Percentiles rank a stretch among this genome's conserved stretches.
phyloP scores from a whole-genome alignment of 345 rosid species.

The Geranium rotundifolium region DNA sequence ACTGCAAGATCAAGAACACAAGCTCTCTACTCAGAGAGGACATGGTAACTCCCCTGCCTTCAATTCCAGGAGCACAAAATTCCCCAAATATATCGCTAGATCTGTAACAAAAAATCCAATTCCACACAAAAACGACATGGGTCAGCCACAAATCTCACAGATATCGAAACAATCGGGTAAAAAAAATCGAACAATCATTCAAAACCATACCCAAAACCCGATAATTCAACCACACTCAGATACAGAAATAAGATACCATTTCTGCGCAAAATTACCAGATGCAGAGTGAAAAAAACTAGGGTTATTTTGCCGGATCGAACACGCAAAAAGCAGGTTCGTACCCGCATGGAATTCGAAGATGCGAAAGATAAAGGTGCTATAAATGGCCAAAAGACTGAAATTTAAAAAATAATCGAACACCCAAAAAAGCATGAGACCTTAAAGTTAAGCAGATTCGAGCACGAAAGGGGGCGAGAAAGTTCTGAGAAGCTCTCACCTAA shows the following conservation, averaged over 20 bases:
- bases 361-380: slow-evolving; percentile 15
- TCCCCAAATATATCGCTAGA: slow-evolving; percentile 36
- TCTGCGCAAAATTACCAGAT: slow-evolving; percentile 6
- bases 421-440: slow-evolving; percentile 1
- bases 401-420: slow-evolving; percentile 6
- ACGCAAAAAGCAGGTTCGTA: slow-evolving; percentile 30
- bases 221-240: slow-evolving; percentile 25
- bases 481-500: slow-evolving; percentile 29
- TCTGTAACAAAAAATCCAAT: slow-evolving; percentile 27
- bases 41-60: slow-evolving; percentile 42
- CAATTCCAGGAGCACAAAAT: slow-evolving; percentile 17
- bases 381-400: slow-evolving; percentile 9
- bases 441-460: slow-evolving; percentile 33
- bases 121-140: not conserved
- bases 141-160: slow-evolving; percentile 17
- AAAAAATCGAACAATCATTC: slow-evolving; percentile 1
- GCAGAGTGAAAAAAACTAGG: slow-evolving; percentile 1
- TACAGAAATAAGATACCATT: slow-evolving; percentile 5
- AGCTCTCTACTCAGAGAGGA: slow-evolving; percentile 99
- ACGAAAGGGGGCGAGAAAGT: slow-evolving; percentile 13
- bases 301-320: slow-evolving; percentile 15
- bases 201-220: slow-evolving; percentile 19
- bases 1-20: slow-evolving; percentile 95
- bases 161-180: not conserved
- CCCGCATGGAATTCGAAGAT: slow-evolving; percentile 17